phyloP scores from a whole-genome alignment of 208 protist species.

The Endotrypanum monterogeii region DNA sequence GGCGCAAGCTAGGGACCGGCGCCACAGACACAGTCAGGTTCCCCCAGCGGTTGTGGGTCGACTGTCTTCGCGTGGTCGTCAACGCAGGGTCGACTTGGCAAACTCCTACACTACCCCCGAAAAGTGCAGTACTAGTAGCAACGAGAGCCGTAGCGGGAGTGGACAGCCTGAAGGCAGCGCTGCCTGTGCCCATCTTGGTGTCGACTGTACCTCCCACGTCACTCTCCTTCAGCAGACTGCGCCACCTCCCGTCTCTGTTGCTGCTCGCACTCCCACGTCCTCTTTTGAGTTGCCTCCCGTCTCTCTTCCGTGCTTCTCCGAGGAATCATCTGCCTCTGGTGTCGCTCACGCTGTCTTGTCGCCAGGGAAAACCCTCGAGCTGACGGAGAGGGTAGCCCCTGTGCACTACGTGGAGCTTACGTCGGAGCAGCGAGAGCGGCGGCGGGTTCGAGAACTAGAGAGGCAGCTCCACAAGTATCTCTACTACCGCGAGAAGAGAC shows the following conservation, averaged over 20 bases:
- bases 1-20: neutral
- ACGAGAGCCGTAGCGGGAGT: neutral
- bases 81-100: neutral
- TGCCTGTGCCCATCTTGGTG: neutral
- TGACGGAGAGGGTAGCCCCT: neutral
- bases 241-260: neutral
- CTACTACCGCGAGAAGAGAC: slow-evolving; percentile 27
- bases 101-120: neutral
- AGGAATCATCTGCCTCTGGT: neutral
- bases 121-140: slow-evolving; percentile 9
- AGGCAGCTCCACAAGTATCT: slow-evolving; percentile 29
- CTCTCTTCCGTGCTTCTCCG: slow-evolving; percentile 6
- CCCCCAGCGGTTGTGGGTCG: neutral
- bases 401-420: slow-evolving; percentile 17
- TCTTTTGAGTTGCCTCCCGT: slow-evolving; percentile 1
- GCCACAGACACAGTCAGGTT: neutral
- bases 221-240: neutral
- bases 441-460: slow-evolving; percentile 26
- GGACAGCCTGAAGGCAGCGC: neutral
- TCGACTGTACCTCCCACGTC: neutral
- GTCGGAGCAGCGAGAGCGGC: slow-evolving; percentile 18
- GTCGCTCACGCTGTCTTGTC: neutral
- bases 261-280: neutral
- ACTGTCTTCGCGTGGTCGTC: neutral
- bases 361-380: neutral